A percentile compares a stretch with the other conserved stretches of the same genome.
Evolutionary conservation across 495 filamentous ascomycete genomes (phyloP).

Genomic region (Penicillium parvum): DNA sequence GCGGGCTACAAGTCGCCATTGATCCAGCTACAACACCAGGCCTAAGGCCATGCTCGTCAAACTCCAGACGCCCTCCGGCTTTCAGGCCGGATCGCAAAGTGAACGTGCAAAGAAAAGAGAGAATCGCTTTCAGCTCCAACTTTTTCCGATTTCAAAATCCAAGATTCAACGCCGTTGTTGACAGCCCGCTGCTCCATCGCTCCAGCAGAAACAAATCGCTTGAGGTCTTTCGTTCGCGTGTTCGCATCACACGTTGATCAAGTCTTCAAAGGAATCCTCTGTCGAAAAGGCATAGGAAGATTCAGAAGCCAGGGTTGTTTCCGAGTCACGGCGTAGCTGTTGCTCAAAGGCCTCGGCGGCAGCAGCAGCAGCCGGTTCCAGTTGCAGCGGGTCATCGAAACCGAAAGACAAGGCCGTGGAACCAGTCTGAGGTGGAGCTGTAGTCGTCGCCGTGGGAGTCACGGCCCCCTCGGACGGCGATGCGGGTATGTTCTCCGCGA

Average conservation of each 20-base stretch:
- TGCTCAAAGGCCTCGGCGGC: constrained; percentile 23
- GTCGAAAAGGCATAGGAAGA: constrained; percentile 29
- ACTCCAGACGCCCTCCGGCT: constrained; percentile 22
- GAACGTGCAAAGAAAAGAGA: neutral
- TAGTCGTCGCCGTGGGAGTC: constrained; percentile 2
- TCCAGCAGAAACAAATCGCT: neutral
- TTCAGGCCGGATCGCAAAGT: constrained; percentile 14
- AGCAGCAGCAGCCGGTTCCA: constrained; percentile 17
- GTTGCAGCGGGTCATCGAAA: constrained; percentile 34
- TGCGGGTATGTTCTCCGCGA: constrained; percentile 6
- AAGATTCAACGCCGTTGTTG: constrained; percentile 9
- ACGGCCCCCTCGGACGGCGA: constrained; percentile 9
- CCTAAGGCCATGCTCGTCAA: neutral
- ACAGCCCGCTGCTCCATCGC: constrained; percentile 2
- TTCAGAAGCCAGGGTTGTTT: constrained; percentile 25
- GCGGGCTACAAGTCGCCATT: too few species aligned
- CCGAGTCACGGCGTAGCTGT: constrained; percentile 31
- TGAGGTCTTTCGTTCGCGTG: neutral
- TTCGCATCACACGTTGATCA: constrained; percentile 27
- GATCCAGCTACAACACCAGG: too few species aligned
- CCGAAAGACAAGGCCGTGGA: constrained; percentile 29
- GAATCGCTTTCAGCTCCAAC: neutral
- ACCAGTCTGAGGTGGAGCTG: constrained; percentile 1
- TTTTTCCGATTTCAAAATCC: neutral
- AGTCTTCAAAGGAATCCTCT: constrained; percentile 32